Evolutionary conservation across 192 early-diverging fungal genomes (phyloP).

Genomic region (Backusella sp.): DNA sequence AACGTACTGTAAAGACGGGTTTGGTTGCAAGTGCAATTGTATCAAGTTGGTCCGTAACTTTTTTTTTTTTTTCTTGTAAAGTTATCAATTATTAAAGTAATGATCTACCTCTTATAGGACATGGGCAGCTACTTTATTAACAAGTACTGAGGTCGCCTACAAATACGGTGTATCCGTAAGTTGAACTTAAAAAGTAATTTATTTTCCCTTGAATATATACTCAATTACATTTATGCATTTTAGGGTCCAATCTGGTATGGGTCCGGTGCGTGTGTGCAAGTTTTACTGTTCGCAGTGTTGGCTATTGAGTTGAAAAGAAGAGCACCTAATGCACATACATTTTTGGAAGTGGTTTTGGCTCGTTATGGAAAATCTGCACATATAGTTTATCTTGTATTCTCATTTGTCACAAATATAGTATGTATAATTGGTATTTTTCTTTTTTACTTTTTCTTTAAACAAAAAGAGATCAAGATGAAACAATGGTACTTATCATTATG

Average conservation of each 20-base stretch:
- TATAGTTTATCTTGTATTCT: conserved; percentile 56
- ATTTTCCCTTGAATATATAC: background rate
- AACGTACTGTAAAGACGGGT: conserved; percentile 64
- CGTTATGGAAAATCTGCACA: conserved; percentile 66
- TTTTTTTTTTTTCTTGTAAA: too few species aligned
- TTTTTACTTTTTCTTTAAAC: background rate
- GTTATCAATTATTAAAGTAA: background rate
- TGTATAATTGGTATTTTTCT: conserved; percentile 9
- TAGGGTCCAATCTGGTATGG: conserved; percentile 63
- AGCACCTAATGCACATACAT: conserved; percentile 75
- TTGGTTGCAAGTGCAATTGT: conserved; percentile 69
- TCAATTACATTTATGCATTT: background rate
- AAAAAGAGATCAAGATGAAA: background rate
- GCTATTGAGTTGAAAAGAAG: conserved; percentile 73
- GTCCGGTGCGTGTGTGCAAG: conserved; percentile 67
- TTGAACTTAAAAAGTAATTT: background rate
- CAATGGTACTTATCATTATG: background rate
- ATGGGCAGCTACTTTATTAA: conserved; percentile 68
- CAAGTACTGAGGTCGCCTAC: conserved; percentile 69
- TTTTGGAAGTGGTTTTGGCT: conserved; percentile 65
- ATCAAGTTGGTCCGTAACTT: conserved; percentile 47
- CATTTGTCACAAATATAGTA: conserved; percentile 48
- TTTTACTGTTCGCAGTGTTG: conserved; percentile 68
- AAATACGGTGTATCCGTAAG: conserved; percentile 61
- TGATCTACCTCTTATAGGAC: background rate